Evolutionary conservation across 164 flowering plant genomes (phyloP).

Genomic region (Cinnamomum micranthum): DNA sequence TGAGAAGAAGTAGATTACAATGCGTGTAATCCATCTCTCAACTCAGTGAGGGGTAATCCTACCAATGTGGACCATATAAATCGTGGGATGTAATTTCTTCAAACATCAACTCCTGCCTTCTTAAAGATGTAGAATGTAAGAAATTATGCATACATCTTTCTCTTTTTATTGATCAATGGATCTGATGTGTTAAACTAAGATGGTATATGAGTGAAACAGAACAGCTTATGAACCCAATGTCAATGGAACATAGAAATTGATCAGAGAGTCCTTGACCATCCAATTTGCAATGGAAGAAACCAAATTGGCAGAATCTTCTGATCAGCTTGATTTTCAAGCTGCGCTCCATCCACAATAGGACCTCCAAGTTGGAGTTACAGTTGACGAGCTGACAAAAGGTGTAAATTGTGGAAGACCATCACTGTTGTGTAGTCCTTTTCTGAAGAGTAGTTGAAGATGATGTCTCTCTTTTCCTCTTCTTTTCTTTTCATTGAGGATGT

Average conservation of each 20-base stretch:
- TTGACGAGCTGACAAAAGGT: background rate
- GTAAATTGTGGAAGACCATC: background rate
- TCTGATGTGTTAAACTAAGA: too few relatives aligned
- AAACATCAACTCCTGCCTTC: background rate
- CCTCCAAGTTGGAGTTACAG: background rate
- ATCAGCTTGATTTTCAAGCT: background rate
- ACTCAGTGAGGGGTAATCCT: background rate
- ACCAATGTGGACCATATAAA: background rate
- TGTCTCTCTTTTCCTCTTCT: background rate
- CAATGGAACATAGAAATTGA: too few relatives aligned
- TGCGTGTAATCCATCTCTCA: background rate
- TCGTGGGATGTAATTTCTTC: background rate
- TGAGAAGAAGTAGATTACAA: background rate
- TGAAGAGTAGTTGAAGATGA: constrained; percentile 11
- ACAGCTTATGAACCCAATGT: too few relatives aligned
- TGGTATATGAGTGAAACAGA: too few relatives aligned
- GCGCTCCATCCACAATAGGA: background rate
- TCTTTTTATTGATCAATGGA: too few relatives aligned
- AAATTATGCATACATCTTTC: too few relatives aligned
- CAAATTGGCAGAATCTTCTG: background rate
- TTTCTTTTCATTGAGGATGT: background rate
- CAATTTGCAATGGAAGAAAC: too few relatives aligned
- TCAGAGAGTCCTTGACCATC: too few relatives aligned
- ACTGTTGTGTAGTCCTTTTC: background rate
- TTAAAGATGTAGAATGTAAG: too few relatives aligned